phyloP scores from a whole-genome alignment of 768 basidiomycete genomes.

The Leucocoprinus leucothites region DNA sequence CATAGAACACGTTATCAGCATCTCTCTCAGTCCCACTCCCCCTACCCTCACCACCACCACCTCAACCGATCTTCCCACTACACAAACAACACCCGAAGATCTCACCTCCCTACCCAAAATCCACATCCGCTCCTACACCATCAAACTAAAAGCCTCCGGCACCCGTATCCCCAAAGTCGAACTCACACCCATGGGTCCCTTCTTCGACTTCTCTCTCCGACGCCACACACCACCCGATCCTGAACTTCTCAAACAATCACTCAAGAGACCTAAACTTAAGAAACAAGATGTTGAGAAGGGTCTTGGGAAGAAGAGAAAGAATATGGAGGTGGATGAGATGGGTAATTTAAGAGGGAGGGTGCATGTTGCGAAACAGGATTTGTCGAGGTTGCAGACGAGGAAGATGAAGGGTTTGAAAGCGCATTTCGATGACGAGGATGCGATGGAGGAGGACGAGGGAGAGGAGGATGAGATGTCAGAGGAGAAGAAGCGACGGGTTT shows the following conservation, averaged over 20 bases:
- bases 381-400: constrained; percentile 80
- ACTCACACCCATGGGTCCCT: constrained; percentile 88
- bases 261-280: constrained; percentile 83
- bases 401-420: constrained; percentile 89
- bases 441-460: constrained; percentile 7
- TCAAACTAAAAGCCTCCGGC: constrained; percentile 71
- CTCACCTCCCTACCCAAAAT: constrained; percentile 64
- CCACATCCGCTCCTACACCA: constrained; percentile 86
- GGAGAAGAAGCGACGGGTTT: constrained; percentile 11
- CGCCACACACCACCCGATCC: constrained; percentile 72
- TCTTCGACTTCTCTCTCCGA: constrained; percentile 77
- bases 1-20: constrained; percentile 83
- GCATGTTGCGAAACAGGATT: constrained; percentile 87
- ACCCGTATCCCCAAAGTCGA: constrained; percentile 78
- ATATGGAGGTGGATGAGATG: constrained; percentile 97
- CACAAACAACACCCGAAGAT: constrained; percentile 39
- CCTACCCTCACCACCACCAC: constrained; percentile 42
- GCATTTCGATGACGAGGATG: constrained; percentile 13
- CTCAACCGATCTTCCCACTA: constrained; percentile 20
- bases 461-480: neutral
- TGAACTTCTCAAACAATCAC: constrained; percentile 77
- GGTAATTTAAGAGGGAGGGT: constrained; percentile 90
- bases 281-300: constrained; percentile 86
- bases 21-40: constrained; percentile 69
- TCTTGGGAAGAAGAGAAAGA: constrained; percentile 90